Conservation (phyloP, 768 basidiomycete genomes). For the Boletus fagicola region DNA sequence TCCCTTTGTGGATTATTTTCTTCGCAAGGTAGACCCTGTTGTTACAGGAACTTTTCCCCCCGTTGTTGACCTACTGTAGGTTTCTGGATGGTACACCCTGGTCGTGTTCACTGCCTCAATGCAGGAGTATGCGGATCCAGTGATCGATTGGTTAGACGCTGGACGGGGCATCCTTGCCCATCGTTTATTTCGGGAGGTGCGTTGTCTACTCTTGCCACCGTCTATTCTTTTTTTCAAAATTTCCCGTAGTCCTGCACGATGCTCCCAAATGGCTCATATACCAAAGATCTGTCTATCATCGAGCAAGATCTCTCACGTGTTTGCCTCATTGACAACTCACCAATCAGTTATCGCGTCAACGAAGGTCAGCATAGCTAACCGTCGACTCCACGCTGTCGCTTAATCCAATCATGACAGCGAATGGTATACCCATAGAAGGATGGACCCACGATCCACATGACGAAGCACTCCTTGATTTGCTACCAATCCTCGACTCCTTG, state of each 20-base stretch:
- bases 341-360: slow-evolving; percentile 86
- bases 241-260: slow-evolving; percentile 80
- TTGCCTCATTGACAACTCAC: slow-evolving; percentile 95
- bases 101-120: slow-evolving; percentile 99
- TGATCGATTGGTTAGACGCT: slow-evolving; percentile 98
- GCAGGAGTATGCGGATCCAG: slow-evolving; percentile 99
- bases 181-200: slow-evolving; percentile 87
- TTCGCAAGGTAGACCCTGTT: slow-evolving; percentile 67
- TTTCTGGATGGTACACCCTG: slow-evolving; percentile 97
- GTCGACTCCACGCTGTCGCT: background rate
- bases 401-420: slow-evolving; percentile 52
- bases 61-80: slow-evolving; percentile 47
- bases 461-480: slow-evolving; percentile 91
- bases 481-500: slow-evolving; percentile 93
- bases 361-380: slow-evolving; percentile 60
- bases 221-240: slow-evolving; percentile 1
- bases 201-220: slow-evolving; percentile 29
- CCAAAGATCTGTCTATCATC: slow-evolving; percentile 86
- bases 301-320: slow-evolving; percentile 91
- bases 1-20: slow-evolving; percentile 94
- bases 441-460: slow-evolving; percentile 98
- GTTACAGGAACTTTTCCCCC: background rate
- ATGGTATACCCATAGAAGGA: slow-evolving; percentile 98
- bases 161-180: slow-evolving; percentile 87
- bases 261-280: slow-evolving; percentile 89